Conservation (phyloP, 2,329 filamentous ascomycete species). For the Colletotrichum liriopes region DNA sequence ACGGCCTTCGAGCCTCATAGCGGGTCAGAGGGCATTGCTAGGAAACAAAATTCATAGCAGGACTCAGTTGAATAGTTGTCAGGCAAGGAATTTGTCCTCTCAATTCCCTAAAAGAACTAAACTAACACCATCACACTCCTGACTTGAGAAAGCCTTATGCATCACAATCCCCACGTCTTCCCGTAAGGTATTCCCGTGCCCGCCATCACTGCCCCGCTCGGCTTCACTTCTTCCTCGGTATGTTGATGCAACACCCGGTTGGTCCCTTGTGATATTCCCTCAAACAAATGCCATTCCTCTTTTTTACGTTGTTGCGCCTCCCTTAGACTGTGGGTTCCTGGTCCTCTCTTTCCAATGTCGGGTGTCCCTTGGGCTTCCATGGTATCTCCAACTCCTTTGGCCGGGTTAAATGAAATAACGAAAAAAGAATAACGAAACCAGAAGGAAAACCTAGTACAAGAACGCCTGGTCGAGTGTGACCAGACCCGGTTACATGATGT, state of each 20-base stretch:
- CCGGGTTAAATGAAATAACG: slow-evolving; percentile 11
- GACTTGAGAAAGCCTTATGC: neutral
- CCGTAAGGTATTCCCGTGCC: neutral
- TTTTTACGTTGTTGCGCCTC: slow-evolving; percentile 18
- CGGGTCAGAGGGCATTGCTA: too few species aligned
- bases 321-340: neutral
- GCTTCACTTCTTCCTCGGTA: slow-evolving; percentile 6
- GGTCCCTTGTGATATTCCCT: neutral
- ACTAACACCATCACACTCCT: too few species aligned
- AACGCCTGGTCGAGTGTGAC: slow-evolving; percentile 1
- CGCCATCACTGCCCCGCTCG: neutral
- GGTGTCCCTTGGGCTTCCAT: slow-evolving; percentile 26
- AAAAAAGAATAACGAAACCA: slow-evolving; percentile 4
- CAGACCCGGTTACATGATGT: slow-evolving; percentile 26
- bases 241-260: neutral
- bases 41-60: too few species aligned
- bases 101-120: neutral
- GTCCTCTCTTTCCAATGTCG: slow-evolving; percentile 20
- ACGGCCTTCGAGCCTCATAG: neutral
- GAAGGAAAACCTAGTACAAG: neutral
- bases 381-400: slow-evolving; percentile 41
- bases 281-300: slow-evolving; percentile 17
- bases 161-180: neutral
- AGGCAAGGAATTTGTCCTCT: neutral
- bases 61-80: neutral